Evolutionary conservation across 306 rosid genomes (phyloP).

Genomic region (Ochetophila trinervis): DNA sequence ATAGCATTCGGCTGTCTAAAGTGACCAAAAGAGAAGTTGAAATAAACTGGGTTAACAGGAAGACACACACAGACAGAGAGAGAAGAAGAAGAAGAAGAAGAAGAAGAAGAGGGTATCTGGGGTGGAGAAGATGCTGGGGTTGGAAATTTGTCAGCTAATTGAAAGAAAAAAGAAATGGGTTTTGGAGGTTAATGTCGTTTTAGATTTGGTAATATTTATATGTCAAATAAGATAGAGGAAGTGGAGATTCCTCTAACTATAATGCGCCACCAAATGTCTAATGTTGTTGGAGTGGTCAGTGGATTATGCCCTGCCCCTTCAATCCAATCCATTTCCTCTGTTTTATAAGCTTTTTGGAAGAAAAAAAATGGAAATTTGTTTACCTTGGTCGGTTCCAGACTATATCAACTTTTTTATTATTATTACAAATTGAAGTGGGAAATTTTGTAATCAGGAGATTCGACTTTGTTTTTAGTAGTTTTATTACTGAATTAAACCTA

Average conservation of each 20-base stretch:
- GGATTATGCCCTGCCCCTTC: no score
- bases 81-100: background rate
- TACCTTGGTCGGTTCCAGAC: no score
- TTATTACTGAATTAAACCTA: no score
- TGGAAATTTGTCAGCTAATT: conserved; percentile 55
- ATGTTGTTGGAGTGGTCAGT: background rate
- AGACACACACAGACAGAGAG: background rate
- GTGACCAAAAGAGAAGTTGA: conserved; percentile 12
- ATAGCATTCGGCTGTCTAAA: background rate
- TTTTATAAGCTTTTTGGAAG: background rate
- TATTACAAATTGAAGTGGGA: no score
- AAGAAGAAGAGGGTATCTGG: conserved; percentile 36
- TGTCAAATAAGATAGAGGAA: background rate
- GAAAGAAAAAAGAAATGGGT: background rate
- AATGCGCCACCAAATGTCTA: conserved; percentile 21
- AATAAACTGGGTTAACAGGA: background rate
- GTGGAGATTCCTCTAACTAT: conserved; percentile 5
- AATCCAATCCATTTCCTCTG: no score
- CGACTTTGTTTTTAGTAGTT: no score
- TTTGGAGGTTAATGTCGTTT: background rate
- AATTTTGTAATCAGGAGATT: no score
- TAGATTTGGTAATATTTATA: background rate
- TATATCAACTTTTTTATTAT: no score
- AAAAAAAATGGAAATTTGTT: no score
- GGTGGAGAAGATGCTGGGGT: conserved; percentile 51